A percentile compares a stretch with the other conserved stretches of the same genome.
Conservation (phyloP, 2,329 filamentous ascomycete species). For the Pestalotiopsis sp. region DNA sequence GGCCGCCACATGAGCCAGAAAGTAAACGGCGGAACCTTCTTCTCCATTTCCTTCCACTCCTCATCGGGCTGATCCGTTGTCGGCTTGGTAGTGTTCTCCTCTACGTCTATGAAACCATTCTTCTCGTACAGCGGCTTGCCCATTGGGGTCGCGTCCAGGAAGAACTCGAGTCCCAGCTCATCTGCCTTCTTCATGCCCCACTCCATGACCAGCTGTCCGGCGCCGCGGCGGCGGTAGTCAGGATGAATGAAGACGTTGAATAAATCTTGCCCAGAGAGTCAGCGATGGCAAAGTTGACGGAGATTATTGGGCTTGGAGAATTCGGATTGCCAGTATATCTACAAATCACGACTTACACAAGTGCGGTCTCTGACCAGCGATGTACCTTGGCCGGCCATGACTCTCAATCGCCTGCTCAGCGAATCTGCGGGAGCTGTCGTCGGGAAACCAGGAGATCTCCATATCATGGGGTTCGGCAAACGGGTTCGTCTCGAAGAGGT, state of each 20-base stretch:
- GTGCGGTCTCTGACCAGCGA: conserved; percentile 20
- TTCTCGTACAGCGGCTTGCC: conserved; percentile 16
- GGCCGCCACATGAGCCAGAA: conserved; percentile 23
- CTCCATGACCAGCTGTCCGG: conserved; percentile 24
- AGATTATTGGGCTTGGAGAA: background rate
- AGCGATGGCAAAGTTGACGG: background rate
- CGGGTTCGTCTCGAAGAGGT: conserved; percentile 29
- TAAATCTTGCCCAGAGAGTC: conserved; percentile 15
- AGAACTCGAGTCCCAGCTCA: conserved; percentile 22
- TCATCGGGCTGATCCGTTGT: conserved; percentile 15
- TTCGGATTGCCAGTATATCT: background rate
- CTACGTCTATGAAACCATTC: background rate
- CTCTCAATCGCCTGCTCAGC: conserved; percentile 21
- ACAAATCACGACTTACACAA: conserved; percentile 20
- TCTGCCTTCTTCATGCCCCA: conserved; percentile 26
- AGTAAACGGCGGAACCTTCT: conserved; percentile 37
- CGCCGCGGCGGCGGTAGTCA: conserved; percentile 21
- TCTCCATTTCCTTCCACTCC: conserved; percentile 31
- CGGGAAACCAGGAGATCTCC: conserved; percentile 33
- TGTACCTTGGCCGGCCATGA: conserved; percentile 14
- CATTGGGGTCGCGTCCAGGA: conserved; percentile 22
- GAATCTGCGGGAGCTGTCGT: conserved; percentile 25
- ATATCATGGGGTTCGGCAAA: conserved; percentile 19
- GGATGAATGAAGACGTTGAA: conserved; percentile 27
- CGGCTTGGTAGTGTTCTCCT: background rate